Percentiles rank a stretch among this genome's conserved stretches.
Conservation (phyloP, 2,329 filamentous ascomycete genomes). For the Fusarium buharicum region DNA sequence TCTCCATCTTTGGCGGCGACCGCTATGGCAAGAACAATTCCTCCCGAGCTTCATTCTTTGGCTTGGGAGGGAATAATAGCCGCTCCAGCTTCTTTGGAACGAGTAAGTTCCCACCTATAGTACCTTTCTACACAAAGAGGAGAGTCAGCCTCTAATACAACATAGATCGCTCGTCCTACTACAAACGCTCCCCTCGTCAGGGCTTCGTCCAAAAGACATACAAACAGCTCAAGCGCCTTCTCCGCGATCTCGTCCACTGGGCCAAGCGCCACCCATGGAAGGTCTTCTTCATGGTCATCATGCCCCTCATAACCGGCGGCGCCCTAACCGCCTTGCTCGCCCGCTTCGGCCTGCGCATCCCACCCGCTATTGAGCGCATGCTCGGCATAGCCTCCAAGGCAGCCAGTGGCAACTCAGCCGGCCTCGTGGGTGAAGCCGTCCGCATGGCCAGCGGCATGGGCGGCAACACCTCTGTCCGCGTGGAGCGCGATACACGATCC, state of each 20-base stretch:
- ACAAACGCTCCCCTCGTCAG: conserved; percentile 83
- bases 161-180: conserved; percentile 69
- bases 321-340: conserved; percentile 80
- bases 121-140: neutral
- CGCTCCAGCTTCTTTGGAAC: conserved; percentile 60
- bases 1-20: conserved; percentile 51
- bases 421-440: conserved; percentile 65
- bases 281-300: conserved; percentile 85
- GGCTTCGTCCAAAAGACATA: conserved; percentile 80
- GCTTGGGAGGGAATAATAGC: conserved; percentile 56
- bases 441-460: conserved; percentile 59
- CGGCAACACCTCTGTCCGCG: conserved; percentile 36
- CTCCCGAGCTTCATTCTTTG: conserved; percentile 60
- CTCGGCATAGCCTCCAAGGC: conserved; percentile 64
- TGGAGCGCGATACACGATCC: conserved; percentile 52
- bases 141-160: conserved; percentile 3
- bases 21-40: conserved; percentile 54
- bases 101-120: conserved; percentile 45
- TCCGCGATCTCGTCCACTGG: conserved; percentile 84
- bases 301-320: conserved; percentile 88
- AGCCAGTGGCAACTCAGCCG: conserved; percentile 58
- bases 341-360: conserved; percentile 82
- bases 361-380: conserved; percentile 69
- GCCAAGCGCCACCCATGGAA: conserved; percentile 86
- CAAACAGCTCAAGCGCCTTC: conserved; percentile 78